phyloP scores from a whole-genome alignment of 2,329 filamentous ascomycete genomes.

The Aspergillus thermomutatus region DNA sequence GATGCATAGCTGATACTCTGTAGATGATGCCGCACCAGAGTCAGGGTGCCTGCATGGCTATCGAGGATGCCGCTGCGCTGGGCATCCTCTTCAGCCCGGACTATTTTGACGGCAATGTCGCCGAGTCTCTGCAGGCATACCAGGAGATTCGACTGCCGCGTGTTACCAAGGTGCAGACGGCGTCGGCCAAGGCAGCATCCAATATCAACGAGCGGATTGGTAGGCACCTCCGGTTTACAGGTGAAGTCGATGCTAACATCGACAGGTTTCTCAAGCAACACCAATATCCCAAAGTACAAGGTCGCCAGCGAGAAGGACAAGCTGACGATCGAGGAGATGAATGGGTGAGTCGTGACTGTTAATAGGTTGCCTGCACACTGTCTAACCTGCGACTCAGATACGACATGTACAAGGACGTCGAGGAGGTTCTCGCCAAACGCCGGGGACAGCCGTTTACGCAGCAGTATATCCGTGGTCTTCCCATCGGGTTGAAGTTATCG shows the following conservation, averaged over 20 bases:
- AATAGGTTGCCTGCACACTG: neutral
- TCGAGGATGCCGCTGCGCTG: constrained; percentile 62
- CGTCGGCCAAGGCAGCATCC: constrained; percentile 56
- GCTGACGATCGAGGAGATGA: constrained; percentile 68
- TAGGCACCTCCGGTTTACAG: constrained; percentile 17
- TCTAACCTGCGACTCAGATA: constrained; percentile 39
- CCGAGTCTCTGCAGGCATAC: constrained; percentile 50
- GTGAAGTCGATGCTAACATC: constrained; percentile 6
- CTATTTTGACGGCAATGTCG: constrained; percentile 49
- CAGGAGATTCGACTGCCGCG: constrained; percentile 53
- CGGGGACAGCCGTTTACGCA: constrained; percentile 6
- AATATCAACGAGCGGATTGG: constrained; percentile 64
- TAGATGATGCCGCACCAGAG: constrained; percentile 68
- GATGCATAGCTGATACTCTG: neutral
- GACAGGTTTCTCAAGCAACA: constrained; percentile 61
- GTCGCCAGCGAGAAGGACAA: constrained; percentile 61
- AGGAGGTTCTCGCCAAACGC: constrained; percentile 44
- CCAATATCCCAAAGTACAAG: constrained; percentile 54
- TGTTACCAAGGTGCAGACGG: constrained; percentile 55
- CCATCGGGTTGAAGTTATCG: neutral
- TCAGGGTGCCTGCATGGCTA: constrained; percentile 67
- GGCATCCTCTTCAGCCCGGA: constrained; percentile 57
- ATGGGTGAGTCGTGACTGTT: constrained; percentile 45
- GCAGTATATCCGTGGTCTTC: neutral
- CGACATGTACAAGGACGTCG: constrained; percentile 57